Evolutionary conservation across 108 stramenopile genomes (phyloP).

Genomic region (Craspedostauros australis): DNA sequence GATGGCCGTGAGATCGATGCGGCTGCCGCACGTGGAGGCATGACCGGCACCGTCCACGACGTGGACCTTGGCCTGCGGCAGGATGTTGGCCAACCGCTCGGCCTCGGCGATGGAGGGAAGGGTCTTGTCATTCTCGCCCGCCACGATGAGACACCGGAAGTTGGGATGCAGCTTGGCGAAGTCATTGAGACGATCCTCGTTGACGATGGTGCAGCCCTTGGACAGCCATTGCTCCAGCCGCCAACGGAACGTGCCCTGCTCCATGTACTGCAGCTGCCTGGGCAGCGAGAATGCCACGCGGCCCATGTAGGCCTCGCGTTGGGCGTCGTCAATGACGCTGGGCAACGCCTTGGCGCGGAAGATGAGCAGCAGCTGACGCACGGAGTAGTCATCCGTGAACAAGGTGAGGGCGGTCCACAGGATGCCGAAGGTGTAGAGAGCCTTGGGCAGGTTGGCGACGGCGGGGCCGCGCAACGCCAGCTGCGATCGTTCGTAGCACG

Average conservation of each 20-base stretch:
- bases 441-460: constrained; percentile 38
- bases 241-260: constrained; percentile 69
- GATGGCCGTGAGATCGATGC: constrained; percentile 55
- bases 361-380: constrained; percentile 62
- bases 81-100: constrained; percentile 41
- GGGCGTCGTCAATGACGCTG: constrained; percentile 58
- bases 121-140: constrained; percentile 70
- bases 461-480: constrained; percentile 59
- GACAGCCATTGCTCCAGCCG: constrained; percentile 68
- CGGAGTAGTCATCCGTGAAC: constrained; percentile 60
- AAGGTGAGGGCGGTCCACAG: constrained; percentile 53
- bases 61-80: constrained; percentile 41
- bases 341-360: constrained; percentile 66
- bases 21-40: constrained; percentile 77
- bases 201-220: constrained; percentile 43
- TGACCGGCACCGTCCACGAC: constrained; percentile 78
- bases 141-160: constrained; percentile 63
- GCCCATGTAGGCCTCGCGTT: constrained; percentile 83
- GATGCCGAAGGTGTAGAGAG: constrained; percentile 47
- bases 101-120: constrained; percentile 76
- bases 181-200: too few relatives aligned
- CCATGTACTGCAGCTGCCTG: constrained; percentile 60
- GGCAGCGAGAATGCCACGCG: constrained; percentile 68
- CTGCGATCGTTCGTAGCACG: constrained; percentile 67
- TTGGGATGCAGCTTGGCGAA: constrained; percentile 14